A percentile compares a stretch with the other conserved stretches of the same genome.
These are phyloP conservation scores for Teratosphaeria nubilosa DNA, from an alignment of 2,329 filamentous ascomycete species.

Conservation along the genomic window DNA sequence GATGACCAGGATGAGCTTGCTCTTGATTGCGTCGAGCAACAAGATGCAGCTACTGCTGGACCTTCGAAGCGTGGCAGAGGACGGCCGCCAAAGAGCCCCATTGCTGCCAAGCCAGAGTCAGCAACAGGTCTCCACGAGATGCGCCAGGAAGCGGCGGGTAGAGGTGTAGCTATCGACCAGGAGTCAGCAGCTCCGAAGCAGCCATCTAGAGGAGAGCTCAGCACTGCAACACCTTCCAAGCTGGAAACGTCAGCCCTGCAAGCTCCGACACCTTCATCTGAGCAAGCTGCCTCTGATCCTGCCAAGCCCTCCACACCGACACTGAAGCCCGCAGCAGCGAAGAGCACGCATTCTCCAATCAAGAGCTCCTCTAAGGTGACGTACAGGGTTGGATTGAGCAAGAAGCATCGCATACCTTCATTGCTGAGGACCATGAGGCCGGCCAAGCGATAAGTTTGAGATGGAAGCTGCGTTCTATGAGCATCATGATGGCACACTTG, in stretches of 20 bases:
- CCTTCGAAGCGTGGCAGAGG: conserved; percentile 35
- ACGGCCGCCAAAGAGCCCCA: conserved; percentile 13
- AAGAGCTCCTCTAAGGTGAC: conserved; percentile 25
- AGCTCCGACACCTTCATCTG: conserved; percentile 6
- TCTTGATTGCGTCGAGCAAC: conserved; percentile 3
- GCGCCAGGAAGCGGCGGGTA: neutral
- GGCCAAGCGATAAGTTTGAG: neutral
- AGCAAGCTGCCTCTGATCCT: conserved; percentile 3
- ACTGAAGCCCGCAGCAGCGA: conserved; percentile 3
- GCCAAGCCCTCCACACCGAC: conserved; percentile 8
- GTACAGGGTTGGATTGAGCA: conserved; percentile 41
- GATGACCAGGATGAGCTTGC: conserved; percentile 16
- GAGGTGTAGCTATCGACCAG: neutral
- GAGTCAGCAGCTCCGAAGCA: neutral
- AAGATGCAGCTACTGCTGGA: neutral
- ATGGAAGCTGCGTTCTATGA: neutral
- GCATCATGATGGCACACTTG: neutral
- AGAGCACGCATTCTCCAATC: conserved; percentile 15
- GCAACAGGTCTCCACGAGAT: neutral
- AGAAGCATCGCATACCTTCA: conserved; percentile 38
- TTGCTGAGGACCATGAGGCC: conserved; percentile 25
- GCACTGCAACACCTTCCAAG: conserved; percentile 1
- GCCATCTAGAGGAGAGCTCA: neutral
- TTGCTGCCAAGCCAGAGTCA: neutral
- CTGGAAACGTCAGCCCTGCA: neutral